Evolutionary conservation across 306 rosid genomes (phyloP).

Genomic region (Hippophae gyantsensis): DNA sequence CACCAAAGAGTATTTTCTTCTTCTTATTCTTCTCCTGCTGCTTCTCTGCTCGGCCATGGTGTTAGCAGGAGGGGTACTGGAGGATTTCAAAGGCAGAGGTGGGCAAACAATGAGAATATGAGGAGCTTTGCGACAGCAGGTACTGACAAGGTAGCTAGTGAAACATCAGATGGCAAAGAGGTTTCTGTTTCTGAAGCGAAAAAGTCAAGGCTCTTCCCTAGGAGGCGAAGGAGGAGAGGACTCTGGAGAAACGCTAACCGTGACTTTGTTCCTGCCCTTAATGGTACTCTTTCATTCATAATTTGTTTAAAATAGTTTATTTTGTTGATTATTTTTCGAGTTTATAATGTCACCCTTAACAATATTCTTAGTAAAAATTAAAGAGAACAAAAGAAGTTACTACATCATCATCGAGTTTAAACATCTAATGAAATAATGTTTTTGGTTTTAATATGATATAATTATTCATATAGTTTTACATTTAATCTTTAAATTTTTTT

Average conservation of each 20-base stretch:
- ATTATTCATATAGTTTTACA: no score
- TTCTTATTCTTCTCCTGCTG: conserved; percentile 9
- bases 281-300: conserved; percentile 26
- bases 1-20: conserved; percentile 35
- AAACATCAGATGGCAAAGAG: conserved; percentile 28
- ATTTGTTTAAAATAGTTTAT: not conserved
- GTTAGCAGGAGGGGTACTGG: conserved; percentile 2
- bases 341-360: no score
- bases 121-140: conserved; percentile 26
- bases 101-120: conserved; percentile 12
- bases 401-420: no score
- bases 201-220: conserved; percentile 37
- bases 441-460: no score
- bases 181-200: conserved; percentile 39
- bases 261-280: conserved; percentile 40
- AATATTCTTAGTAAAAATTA: no score
- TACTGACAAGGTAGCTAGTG: conserved; percentile 27
- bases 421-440: no score
- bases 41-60: conserved; percentile 11
- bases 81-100: conserved; percentile 18
- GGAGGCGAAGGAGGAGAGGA: conserved; percentile 35
- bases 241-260: conserved; percentile 33
- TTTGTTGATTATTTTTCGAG: not conserved
- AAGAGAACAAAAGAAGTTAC: no score
- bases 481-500: no score